Evolutionary conservation across 2,329 filamentous ascomycete species (phyloP), one percentile per base, ranked within the genome.

Genomic region (Colletotrichum sp.): DNA sequence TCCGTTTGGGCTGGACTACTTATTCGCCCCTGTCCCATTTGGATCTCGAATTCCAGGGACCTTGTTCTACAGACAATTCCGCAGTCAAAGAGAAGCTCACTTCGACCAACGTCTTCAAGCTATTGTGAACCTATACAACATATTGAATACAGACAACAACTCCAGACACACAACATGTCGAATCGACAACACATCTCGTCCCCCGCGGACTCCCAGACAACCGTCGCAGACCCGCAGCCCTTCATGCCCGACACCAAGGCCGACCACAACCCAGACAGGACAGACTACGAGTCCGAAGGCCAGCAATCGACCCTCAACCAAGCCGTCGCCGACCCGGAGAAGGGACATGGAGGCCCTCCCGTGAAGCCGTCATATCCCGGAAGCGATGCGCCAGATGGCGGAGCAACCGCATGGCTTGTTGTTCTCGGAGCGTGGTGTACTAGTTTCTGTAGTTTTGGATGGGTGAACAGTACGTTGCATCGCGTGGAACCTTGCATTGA

Each of bases 381-480:
- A 34, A 76, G 69, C 63, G 69, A 76, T 43, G 77, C 78, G 10
- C 80, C 80, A 7, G 81, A 83, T 65, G 83, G 83, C 15, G 83
- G 83, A 6, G 28, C 61, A 0, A 66, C 63, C 3, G 86, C 86
- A 1, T 87, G 86, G 86, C 79, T 85, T 1, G 82, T 85, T 2
- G 83, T 87, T 6, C 71, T 85, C 7, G 86, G 86, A 16, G 83
- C 80, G 0, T 87, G 84, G 84, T 87, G 85, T 78, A 82, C 81
- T 2, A 81, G 83, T 0, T 87, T 87, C 26, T 87, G 84, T 79
- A 85, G 81, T 65, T 86, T 85, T 43, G 86, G 86, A 7, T 86
- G 84, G 82, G 74, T 82, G 61, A 83, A 83, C 77, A 80, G 81
- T 81, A 78, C 16, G 80, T 78, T 21, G 24, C 52, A 28, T 55